These are phyloP conservation scores for Taxawa tesnikishii DNA, from an alignment of 2,329 filamentous ascomycete species.

Conservation along the genomic window DNA sequence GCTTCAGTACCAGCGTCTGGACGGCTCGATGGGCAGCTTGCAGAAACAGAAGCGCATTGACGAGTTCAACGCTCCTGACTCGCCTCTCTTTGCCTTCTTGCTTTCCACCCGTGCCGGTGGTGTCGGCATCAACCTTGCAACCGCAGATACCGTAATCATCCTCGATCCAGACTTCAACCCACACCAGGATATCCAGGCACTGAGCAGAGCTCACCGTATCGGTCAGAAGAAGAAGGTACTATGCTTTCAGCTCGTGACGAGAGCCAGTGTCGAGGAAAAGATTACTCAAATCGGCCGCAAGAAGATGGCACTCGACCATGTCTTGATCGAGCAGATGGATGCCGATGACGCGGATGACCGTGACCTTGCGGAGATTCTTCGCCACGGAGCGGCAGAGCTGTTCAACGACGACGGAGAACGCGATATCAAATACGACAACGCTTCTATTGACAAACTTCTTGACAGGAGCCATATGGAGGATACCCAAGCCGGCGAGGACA, in stretches of 20 bases:
- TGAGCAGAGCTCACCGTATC: constrained; percentile 89
- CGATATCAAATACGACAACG: constrained; percentile 69
- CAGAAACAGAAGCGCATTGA: constrained; percentile 94
- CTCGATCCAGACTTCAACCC: constrained; percentile 96
- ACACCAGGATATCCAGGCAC: constrained; percentile 91
- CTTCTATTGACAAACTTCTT: constrained; percentile 79
- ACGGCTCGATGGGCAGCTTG: constrained; percentile 67
- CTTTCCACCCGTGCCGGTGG: constrained; percentile 90
- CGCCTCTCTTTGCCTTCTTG: constrained; percentile 76
- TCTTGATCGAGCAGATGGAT: constrained; percentile 85
- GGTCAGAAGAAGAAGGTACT: constrained; percentile 93
- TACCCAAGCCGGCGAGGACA: constrained; percentile 50
- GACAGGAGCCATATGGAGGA: constrained; percentile 74
- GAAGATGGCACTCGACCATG: constrained; percentile 92
- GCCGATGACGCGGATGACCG: constrained; percentile 65
- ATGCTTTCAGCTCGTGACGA: constrained; percentile 88
- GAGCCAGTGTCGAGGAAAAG: constrained; percentile 80
- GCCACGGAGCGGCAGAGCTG: constrained; percentile 73
- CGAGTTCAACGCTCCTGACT: constrained; percentile 77
- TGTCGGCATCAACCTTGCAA: constrained; percentile 94
- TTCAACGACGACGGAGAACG: constrained; percentile 65
- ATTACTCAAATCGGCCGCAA: constrained; percentile 92
- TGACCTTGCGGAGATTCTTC: constrained; percentile 78
- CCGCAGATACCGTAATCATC: constrained; percentile 95
- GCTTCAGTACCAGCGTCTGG: constrained; percentile 64